Conservation (phyloP, 202 grass and related monocot species). For the Dendrocalamus latiflorus region DNA sequence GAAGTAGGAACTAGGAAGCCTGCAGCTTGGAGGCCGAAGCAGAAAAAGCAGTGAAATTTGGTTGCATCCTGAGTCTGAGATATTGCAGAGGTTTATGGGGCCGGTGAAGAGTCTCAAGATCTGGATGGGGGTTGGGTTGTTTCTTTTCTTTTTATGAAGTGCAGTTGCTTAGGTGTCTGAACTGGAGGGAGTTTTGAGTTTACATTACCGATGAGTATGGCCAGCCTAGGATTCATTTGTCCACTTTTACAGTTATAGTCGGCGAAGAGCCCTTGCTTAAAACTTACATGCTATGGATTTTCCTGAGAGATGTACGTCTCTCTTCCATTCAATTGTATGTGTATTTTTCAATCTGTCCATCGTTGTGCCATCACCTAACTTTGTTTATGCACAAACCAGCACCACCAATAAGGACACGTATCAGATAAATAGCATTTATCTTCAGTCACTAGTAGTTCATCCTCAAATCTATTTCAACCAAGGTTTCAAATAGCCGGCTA, state of each 20-base stretch:
- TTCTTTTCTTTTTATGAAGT: neutral
- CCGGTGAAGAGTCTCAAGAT: neutral
- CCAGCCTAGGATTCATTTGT: neutral
- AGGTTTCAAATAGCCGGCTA: too few species aligned
- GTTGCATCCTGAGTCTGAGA: neutral
- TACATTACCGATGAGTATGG: neutral
- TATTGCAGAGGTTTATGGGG: neutral
- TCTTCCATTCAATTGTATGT: too few species aligned
- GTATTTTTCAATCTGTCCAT: too few species aligned
- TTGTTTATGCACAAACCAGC: neutral
- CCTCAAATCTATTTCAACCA: too few species aligned
- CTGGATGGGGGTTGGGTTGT: neutral
- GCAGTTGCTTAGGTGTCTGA: neutral
- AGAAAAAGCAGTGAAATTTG: neutral
- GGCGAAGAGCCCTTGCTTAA: neutral
- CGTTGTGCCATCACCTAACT: neutral
- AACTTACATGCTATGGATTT: neutral
- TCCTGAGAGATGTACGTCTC: too few species aligned
- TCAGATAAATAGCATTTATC: neutral
- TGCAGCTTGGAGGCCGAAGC: neutral
- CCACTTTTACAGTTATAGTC: neutral
- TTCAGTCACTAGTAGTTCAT: too few species aligned
- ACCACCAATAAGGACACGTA: neutral
- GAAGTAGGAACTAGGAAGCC: neutral
- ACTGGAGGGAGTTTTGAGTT: neutral